Base-by-base conservation (phyloP, 345 rosid genomes). In the Eucalyptus pauciflora region DNA sequence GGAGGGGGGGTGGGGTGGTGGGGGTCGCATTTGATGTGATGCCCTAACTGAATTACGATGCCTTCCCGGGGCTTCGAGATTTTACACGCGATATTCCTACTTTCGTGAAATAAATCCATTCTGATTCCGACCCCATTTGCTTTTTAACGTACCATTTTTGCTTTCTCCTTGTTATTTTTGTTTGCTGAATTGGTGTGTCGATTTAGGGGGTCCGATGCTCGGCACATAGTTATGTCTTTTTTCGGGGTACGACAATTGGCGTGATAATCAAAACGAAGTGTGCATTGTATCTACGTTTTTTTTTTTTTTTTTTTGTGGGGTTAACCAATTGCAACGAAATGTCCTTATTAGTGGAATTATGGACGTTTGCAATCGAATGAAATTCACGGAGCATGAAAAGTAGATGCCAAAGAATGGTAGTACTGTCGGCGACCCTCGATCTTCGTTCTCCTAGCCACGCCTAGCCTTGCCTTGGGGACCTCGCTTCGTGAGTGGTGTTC, bases 41-140 rank as follows among this genome's bases (percentile, higher is more conserved):
- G 88, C 93, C 10, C 48, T 51, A 91, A 91, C 93, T 43, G 88
- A 87, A 48, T 49, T 71, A 6, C 25, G 24, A 71, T 10, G 31
- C 6, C 56, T 37, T 37, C 37, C 22, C 37, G 67, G 31, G 13
- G 41, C 27, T 60, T 87, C 81, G 11, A 76, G 37, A 10, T 18
- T 56, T 56, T 10, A 37, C 83, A 10, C 5, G 3, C 43, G 48
- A 76, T 76, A 20, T 71, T 20, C 27, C 83, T 10, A 71, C 22
- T 37, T 18, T 37, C 4, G 81, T 17, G 45, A 17, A 18, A 33
- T 17, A 33, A 33, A 8, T 37, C 83, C 8, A 76, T 76, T 10
- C 83, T 6, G 48, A 76, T 76, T 37, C 22, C 48, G 48, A 18
- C 83, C 27, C 80, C 27, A 20, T 20, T 76, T 37, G 83, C 83